A percentile compares a stretch with the other conserved stretches of the same genome.
Conservation (phyloP, 345 rosid species). For the Geranium brycei region DNA sequence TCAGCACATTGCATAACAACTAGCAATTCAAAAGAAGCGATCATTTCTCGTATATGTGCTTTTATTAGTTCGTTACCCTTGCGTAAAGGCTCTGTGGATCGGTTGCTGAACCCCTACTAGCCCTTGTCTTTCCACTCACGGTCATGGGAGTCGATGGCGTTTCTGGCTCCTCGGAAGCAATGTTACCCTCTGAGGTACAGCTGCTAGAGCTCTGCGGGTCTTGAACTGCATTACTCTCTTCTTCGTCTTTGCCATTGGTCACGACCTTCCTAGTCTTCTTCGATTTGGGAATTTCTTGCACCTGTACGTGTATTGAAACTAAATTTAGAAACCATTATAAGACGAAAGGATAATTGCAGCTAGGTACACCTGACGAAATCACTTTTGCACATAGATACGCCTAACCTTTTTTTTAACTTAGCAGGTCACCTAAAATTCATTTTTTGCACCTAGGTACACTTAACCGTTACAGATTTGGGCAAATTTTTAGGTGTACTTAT, state of each 20-base stretch:
- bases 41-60: not conserved
- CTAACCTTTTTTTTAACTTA: no score
- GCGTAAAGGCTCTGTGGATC: conserved; percentile 94
- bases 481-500: no score
- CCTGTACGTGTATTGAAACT: conserved; percentile 4
- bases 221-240: conserved; percentile 27
- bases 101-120: conserved; percentile 56
- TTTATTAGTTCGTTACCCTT: conserved; percentile 30
- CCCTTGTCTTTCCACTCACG: conserved; percentile 44
- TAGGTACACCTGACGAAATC: no score
- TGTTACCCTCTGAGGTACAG: conserved; percentile 49
- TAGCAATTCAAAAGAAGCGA: not conserved
- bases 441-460: no score
- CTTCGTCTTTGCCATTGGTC: conserved; percentile 20
- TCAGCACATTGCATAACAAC: not conserved
- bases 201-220: conserved; percentile 33
- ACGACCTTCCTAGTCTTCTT: conserved; percentile 26
- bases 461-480: no score
- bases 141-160: conserved; percentile 17
- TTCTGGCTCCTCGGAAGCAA: conserved; percentile 17
- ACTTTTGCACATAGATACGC: no score
- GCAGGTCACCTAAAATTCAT: no score
- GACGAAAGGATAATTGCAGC: no score
- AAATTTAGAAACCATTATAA: not conserved
- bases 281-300: conserved; percentile 11